Percentiles rank a stretch among this genome's conserved stretches.
Evolutionary conservation across 257 asterid genomes (phyloP).

Genomic region (Plantago major): DNA sequence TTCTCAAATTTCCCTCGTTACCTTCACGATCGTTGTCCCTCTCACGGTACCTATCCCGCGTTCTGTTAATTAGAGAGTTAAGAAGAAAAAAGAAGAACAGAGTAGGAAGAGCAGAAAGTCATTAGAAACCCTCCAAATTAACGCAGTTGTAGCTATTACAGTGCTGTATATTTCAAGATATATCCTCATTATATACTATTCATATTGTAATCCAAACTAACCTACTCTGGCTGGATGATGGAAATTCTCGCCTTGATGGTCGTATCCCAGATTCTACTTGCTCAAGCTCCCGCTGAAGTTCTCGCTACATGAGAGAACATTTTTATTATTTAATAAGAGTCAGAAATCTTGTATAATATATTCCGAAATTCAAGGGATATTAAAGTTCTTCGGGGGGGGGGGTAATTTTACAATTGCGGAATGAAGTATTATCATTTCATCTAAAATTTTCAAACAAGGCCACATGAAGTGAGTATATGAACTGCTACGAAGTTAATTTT

Average conservation of each 20-base stretch:
- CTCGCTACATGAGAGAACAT: constrained; percentile 55
- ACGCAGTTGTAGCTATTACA: constrained; percentile 6
- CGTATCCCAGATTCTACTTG: constrained; percentile 86
- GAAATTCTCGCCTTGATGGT: constrained; percentile 71
- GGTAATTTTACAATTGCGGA: too few species aligned
- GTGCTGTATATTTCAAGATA: constrained; percentile 7
- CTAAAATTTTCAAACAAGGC: too few species aligned
- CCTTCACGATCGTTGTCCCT: constrained; percentile 68
- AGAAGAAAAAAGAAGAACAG: background rate
- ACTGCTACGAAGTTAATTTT: too few species aligned
- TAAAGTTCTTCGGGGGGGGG: too few species aligned
- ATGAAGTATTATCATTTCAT: too few species aligned
- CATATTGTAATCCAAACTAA: constrained; percentile 23
- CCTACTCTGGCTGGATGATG: constrained; percentile 78
- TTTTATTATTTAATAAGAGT: background rate
- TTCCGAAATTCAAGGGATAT: too few species aligned
- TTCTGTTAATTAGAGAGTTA: constrained; percentile 29
- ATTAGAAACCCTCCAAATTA: too few species aligned
- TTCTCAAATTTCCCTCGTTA: constrained; percentile 55
- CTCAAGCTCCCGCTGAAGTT: constrained; percentile 92
- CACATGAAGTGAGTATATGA: too few species aligned
- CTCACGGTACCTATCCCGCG: constrained; percentile 81
- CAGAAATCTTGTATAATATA: too few species aligned
- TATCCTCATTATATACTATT: constrained; percentile 4
- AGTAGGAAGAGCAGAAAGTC: background rate